Evolutionary conservation across 257 asterid genomes (phyloP).

Genomic region (Jaltomata sinuosa): DNA sequence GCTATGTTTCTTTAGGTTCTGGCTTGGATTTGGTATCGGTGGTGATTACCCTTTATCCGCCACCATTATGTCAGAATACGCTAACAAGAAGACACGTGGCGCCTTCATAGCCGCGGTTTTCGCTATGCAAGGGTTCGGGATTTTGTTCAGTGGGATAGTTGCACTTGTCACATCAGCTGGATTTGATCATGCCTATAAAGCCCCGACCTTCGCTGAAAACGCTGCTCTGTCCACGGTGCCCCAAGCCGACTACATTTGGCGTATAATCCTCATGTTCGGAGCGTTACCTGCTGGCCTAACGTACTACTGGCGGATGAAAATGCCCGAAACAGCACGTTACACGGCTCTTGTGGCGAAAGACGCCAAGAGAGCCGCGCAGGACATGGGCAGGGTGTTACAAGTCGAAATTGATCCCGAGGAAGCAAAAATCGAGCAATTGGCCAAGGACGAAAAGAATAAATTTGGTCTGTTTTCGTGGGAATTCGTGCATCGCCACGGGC

Average conservation of each 20-base stretch:
- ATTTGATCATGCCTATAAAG: not conserved
- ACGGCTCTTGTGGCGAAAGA: slow-evolving; percentile 15
- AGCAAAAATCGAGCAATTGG: not conserved
- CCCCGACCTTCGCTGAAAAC: not conserved
- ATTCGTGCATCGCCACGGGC: slow-evolving; percentile 9
- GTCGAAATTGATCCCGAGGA: slow-evolving; percentile 2
- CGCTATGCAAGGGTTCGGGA: slow-evolving; percentile 25
- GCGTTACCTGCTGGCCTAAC: slow-evolving; percentile 13
- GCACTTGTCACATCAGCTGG: not conserved
- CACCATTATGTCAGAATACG: not conserved
- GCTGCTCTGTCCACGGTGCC: slow-evolving; percentile 7
- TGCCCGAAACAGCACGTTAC: slow-evolving; percentile 23
- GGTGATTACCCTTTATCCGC: not conserved
- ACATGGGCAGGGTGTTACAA: slow-evolving; percentile 17
- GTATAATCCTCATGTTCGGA: slow-evolving; percentile 18
- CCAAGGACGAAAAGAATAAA: not conserved
- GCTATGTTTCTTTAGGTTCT: slow-evolving; percentile 18
- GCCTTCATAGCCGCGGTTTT: slow-evolving; percentile 17
- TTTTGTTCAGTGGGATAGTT: slow-evolving; percentile 7
- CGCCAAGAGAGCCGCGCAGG: slow-evolving; percentile 6
- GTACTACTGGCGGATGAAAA: slow-evolving; percentile 18
- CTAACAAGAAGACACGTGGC: slow-evolving; percentile 3
- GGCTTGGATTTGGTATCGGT: slow-evolving; percentile 15
- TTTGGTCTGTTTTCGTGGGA: slow-evolving; percentile 12
- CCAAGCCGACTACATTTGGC: slow-evolving; percentile 18